A percentile compares a stretch with the other conserved stretches of the same genome.
Evolutionary conservation across 2,329 filamentous ascomycete genomes (phyloP).

Genomic region (Epichloe bromicola): DNA sequence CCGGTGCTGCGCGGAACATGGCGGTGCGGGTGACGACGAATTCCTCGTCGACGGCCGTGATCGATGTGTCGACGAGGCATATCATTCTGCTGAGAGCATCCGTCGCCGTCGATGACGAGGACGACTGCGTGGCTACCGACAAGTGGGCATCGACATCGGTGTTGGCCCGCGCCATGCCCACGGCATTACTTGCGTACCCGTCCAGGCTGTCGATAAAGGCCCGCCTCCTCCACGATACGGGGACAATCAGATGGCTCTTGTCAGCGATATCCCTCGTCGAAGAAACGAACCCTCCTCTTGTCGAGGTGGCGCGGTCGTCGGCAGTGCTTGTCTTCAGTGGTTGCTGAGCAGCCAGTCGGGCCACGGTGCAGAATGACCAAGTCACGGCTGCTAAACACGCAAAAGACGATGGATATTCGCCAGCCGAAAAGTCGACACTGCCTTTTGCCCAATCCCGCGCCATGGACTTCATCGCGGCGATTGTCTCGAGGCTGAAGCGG

Average conservation of each 20-base stretch:
- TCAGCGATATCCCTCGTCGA: not conserved
- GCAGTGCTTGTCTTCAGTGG: not conserved
- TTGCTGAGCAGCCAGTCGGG: constrained; percentile 12
- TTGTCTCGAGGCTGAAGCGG: constrained; percentile 21
- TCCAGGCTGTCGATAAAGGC: constrained; percentile 18
- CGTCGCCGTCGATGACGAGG: not conserved
- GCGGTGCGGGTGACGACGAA: constrained; percentile 25
- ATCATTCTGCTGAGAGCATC: constrained; percentile 17
- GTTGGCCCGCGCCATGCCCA: constrained; percentile 23
- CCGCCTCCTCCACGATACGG: constrained; percentile 28
- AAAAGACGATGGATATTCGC: constrained; percentile 20
- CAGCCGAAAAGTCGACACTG: not conserved
- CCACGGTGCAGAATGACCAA: constrained; percentile 26
- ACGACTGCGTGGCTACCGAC: constrained; percentile 1
- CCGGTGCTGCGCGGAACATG: constrained; percentile 22
- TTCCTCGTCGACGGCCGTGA: constrained; percentile 24
- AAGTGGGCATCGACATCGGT: constrained; percentile 13
- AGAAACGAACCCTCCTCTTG: not conserved
- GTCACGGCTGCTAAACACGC: constrained; percentile 26
- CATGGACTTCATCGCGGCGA: constrained; percentile 19
- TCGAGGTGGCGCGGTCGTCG: not conserved
- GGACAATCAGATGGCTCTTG: constrained; percentile 22
- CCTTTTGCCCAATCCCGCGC: constrained; percentile 6
- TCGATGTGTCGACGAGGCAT: constrained; percentile 14
- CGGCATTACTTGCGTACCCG: constrained; percentile 29